Base-by-base conservation (phyloP, 2,329 filamentous ascomycete species). In the Fusarium sp. region DNA sequence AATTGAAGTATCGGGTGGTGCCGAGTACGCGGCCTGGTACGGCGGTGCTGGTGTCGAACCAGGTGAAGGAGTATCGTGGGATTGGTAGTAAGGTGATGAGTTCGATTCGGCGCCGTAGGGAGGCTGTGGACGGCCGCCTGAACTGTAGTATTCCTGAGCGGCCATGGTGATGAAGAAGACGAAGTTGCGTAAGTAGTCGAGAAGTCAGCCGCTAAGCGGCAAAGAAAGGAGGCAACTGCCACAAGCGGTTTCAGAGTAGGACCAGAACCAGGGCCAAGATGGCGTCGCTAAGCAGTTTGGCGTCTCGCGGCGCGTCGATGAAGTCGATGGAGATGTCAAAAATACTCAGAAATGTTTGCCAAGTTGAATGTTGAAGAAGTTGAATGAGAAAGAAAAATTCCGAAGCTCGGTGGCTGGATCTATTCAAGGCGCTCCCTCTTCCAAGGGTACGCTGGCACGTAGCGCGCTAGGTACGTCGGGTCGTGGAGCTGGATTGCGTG, bases 111-210 rank as follows among this genome's bases (percentile, higher is more conserved):
- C 78, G 79, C 79, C 79, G 77, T 81, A 78, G 71, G 81, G 79
- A 71, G 79, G 78, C 76, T 77, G 81, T 69, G 83, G 80, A 75
- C 87, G 79, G 78, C 87, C 86, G 83, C 77, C 79, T 68, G 82
- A 75, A 75, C 12, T 54, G 50, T 93, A 93, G 83, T 94, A 94
- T 77, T 93, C 89, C 84, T 91, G 88, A 73, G 89, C 86, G 52
- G 90, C 88, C 91, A 92, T 92, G 59, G 17, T 72, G 71, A 50
- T 50, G 56, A 65, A 37, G 45, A 45, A 47, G 43, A 74, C 54
- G 50, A 70, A 57, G 60, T 66, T 66, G 40, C 25, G 66, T 47
- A 64, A 61, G 65, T 47, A 64, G 65, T 57, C 52, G 54, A 56
- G 65, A 54, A 63, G 64, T 62, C 63, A 71, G 72, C 72, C 72